Conservation (phyloP, 2,329 filamentous ascomycete species). For the Xylariales sp. region DNA sequence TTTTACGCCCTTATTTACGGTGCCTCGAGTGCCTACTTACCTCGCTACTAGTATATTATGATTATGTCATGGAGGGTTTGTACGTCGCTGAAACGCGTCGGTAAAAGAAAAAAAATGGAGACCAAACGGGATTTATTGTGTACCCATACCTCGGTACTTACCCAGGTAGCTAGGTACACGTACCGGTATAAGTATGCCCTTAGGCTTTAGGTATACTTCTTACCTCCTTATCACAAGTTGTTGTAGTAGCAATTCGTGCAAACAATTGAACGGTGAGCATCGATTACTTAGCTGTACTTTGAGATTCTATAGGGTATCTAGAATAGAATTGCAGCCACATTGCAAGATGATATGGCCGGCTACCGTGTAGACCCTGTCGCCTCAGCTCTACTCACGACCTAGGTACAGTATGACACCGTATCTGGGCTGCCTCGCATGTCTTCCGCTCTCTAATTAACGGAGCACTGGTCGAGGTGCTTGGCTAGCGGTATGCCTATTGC, state of each 20-base stretch:
- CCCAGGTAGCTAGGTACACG: background rate
- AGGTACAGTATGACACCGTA: background rate
- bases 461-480: slow-evolving; percentile 8
- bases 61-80: too few relatives aligned
- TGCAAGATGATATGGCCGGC: background rate
- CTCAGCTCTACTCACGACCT: background rate
- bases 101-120: background rate
- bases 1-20: too few relatives aligned
- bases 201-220: background rate
- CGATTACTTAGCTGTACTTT: background rate
- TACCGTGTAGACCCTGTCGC: background rate
- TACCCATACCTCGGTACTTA: background rate
- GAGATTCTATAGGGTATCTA: background rate
- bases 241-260: background rate
- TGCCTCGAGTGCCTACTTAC: too few relatives aligned
- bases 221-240: background rate
- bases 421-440: slow-evolving; percentile 1
- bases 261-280: background rate
- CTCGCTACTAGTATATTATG: too few relatives aligned
- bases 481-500: slow-evolving; percentile 4
- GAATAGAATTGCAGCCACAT: slow-evolving; percentile 2
- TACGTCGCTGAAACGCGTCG: too few relatives aligned
- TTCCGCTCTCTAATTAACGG: background rate
- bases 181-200: background rate
- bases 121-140: background rate